Evolutionary conservation across 257 asterid species (phyloP), one percentile per base, ranked within the genome.

Genomic region (Anisodus tanguticus): DNA sequence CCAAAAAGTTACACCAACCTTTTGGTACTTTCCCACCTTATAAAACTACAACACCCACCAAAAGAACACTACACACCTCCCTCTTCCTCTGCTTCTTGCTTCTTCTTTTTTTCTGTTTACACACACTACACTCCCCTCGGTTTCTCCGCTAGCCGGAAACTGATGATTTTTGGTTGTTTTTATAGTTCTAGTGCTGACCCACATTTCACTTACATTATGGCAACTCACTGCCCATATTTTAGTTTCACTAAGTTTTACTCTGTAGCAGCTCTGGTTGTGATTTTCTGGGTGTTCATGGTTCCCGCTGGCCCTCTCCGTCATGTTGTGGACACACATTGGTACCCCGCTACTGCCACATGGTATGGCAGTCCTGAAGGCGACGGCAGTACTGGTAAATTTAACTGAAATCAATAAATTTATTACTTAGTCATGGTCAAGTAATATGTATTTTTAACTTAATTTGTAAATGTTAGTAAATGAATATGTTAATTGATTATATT

Each of bases 281-380:
- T 71, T 49, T 80, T 60, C 67, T 12, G 66, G 19, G 41, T 70
- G 45, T 66, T 64, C 22, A 4, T 80, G 53, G 93, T 83, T 81
- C 1, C 89, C 78, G 80, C 85, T 31, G 84, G 68, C 6, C 88
- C 86, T 81, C 83, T 88, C 81, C 87, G 81, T 88, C 79, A 67
- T 51, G 85, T 67, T 45, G 82, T 63, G 6, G 91, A 89, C 93
- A 82, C 57, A 53, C 91, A 87, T 85, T 96, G 99, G 99, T 49
- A 60, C 8, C 92, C 92, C 1, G 99, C 99, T 74, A 90, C 99
- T 63, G 99, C 99, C 13, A 96, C 99, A 22, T 96, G 99, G 99
- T 96, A 96, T 89, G 99, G 99, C n/a, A 91, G 92, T 86, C 95
- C 99, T 22, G 95, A 94, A 43, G 99, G 99, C 8, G 99, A 96